phyloP scores from a whole-genome alignment of 2,329 filamentous ascomycete species.

The Colletotrichum sp. region DNA sequence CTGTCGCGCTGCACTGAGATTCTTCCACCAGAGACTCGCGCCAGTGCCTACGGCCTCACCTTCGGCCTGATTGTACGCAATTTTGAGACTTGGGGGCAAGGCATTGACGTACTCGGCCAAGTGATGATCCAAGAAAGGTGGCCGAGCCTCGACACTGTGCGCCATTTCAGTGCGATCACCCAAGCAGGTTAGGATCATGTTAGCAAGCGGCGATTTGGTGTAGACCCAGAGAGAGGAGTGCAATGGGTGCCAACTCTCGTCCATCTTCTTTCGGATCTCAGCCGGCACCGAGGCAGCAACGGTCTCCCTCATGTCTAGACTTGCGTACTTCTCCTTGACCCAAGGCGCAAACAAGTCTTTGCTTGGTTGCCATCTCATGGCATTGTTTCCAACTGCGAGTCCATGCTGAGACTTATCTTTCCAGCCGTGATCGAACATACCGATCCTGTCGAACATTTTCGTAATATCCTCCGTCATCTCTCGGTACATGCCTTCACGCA shows the following conservation, averaged over 20 bases:
- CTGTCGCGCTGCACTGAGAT: conserved; percentile 13
- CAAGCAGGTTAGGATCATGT: conserved; percentile 32
- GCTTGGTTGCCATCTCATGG: not conserved
- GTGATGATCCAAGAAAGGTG: conserved; percentile 39
- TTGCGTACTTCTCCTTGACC: conserved; percentile 1
- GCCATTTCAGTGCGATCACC: conserved; percentile 43
- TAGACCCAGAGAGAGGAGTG: conserved; percentile 32
- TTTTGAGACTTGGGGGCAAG: conserved; percentile 9
- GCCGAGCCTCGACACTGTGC: conserved; percentile 37
- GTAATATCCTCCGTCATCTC: conserved; percentile 7
- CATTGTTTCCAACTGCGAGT: not conserved
- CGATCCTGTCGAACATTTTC: conserved; percentile 8
- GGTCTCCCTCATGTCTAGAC: not conserved
- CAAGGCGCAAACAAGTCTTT: not conserved
- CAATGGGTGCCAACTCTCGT: conserved; percentile 31
- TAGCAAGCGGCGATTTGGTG: conserved; percentile 25
- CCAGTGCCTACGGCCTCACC: not conserved
- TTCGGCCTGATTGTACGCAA: not conserved
- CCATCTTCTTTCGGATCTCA: conserved; percentile 26
- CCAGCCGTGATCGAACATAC: conserved; percentile 13
- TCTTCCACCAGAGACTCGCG: conserved; percentile 18
- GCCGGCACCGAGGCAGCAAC: not conserved
- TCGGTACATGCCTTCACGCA: not conserved
- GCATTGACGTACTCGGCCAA: conserved; percentile 31
- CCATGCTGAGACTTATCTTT: not conserved